A percentile compares a stretch with the other conserved stretches of the same genome.
Conservation (phyloP, 2,329 filamentous ascomycete species). For the Exophiala sideris region DNA sequence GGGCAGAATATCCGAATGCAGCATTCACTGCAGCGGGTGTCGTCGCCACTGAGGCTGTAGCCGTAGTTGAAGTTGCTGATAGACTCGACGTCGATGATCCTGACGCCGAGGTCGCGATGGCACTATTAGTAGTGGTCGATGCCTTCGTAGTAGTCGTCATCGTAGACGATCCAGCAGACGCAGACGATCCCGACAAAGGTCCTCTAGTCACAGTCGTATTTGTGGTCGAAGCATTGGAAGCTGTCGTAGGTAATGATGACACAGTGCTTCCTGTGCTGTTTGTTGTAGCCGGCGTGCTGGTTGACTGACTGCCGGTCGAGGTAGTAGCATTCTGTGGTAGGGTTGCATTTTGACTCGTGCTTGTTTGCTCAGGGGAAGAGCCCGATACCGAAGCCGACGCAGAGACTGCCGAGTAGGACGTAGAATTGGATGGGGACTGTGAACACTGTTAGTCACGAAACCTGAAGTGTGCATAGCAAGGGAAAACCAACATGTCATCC, state of each 20-base stretch:
- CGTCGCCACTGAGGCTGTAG: too few species aligned
- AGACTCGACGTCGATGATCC: too few species aligned
- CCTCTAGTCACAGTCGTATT: constrained; percentile 49
- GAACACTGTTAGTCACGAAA: constrained; percentile 29
- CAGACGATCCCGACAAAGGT: constrained; percentile 42
- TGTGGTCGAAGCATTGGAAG: not conserved
- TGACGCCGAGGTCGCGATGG: too few species aligned
- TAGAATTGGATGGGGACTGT: constrained; percentile 54
- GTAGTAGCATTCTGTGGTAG: not conserved
- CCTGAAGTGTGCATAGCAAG: constrained; percentile 11
- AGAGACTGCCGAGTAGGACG: constrained; percentile 47
- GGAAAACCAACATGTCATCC: constrained; percentile 36
- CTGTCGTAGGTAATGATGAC: not conserved
- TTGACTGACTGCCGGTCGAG: constrained; percentile 29
- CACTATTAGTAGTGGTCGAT: too few species aligned
- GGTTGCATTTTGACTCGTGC: not conserved
- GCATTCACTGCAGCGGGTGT: not conserved
- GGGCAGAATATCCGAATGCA: too few species aligned
- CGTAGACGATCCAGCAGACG: too few species aligned
- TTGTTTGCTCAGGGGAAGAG: constrained; percentile 42
- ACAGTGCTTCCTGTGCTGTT: not conserved
- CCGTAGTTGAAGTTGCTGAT: too few species aligned
- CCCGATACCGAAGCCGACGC: constrained; percentile 45
- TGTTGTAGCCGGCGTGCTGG: not conserved
- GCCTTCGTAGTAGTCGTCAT: too few species aligned